Percentiles rank a stretch among this genome's conserved stretches.
Evolutionary conservation across 78 protist genomes (phyloP).

Genomic region (Dictyostelium intermedium): DNA sequence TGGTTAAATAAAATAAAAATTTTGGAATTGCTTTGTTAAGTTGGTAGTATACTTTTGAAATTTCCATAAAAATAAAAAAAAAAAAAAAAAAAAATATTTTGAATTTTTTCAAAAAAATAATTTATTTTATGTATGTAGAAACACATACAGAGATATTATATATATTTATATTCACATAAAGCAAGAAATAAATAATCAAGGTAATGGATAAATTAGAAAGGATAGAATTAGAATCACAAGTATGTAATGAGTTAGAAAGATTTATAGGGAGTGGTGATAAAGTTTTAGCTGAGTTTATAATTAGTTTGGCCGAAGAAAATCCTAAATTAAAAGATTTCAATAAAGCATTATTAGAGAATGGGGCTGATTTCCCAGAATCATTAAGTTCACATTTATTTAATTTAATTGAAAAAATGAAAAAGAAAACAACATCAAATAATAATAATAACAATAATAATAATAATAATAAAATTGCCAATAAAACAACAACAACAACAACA

Average conservation of each 20-base stretch:
- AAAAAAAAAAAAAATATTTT: too few relatives aligned
- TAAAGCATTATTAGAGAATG: conserved; percentile 75
- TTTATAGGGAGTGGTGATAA: conserved; percentile 89
- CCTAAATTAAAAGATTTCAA: conserved; percentile 35
- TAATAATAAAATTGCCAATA: background rate
- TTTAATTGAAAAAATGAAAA: conserved; percentile 78
- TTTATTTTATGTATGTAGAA: too few relatives aligned
- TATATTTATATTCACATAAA: background rate
- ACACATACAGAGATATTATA: too few relatives aligned
- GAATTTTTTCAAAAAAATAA: too few relatives aligned
- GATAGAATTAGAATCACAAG: conserved; percentile 83
- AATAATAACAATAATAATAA: background rate
- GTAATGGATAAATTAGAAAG: conserved; percentile 69
- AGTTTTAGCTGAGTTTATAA: conserved; percentile 92
- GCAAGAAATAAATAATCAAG: background rate
- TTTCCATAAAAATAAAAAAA: too few relatives aligned
- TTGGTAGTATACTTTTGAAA: too few relatives aligned
- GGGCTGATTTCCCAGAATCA: conserved; percentile 85
- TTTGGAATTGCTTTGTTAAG: too few relatives aligned
- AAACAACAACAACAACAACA: background rate
- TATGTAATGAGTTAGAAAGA: conserved; percentile 91
- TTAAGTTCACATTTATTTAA: conserved; percentile 58
- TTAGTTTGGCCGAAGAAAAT: conserved; percentile 77
- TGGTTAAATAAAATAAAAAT: too few relatives aligned
- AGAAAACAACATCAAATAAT: conserved; percentile 39